These are phyloP conservation scores for Tuber brumale DNA, from an alignment of 495 filamentous ascomycete species.

Conservation along the genomic window DNA sequence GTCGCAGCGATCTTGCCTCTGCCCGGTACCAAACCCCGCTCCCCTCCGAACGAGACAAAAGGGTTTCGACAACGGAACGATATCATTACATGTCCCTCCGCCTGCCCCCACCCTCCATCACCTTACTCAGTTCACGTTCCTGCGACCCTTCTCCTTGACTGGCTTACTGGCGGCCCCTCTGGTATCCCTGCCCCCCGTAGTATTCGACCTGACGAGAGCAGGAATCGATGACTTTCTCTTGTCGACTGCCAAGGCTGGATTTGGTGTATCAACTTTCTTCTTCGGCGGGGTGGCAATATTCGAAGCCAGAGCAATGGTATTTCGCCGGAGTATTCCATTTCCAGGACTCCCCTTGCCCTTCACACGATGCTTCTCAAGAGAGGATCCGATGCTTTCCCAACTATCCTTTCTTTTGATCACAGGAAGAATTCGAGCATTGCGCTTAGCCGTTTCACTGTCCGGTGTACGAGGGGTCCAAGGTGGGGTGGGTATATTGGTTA, in stretches of 20 bases:
- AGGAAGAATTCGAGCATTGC: neutral
- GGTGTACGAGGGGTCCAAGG: neutral
- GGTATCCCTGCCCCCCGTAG: constrained; percentile 21
- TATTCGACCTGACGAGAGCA: constrained; percentile 20
- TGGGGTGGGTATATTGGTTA: neutral
- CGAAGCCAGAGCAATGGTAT: neutral
- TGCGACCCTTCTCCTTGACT: neutral
- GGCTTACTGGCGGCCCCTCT: constrained; percentile 12
- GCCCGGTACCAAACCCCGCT: neutral
- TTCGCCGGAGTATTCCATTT: neutral
- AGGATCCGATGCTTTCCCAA: neutral
- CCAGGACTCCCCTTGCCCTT: neutral
- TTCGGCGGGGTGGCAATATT: neutral
- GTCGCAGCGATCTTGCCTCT: neutral
- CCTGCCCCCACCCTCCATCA: neutral
- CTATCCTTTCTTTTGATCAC: constrained; percentile 3
- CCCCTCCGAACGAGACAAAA: neutral
- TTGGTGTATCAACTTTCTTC: neutral
- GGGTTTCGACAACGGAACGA: neutral
- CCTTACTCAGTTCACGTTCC: neutral
- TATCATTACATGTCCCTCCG: neutral
- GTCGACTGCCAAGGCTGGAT: neutral
- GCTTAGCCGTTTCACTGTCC: neutral
- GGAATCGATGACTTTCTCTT: constrained; percentile 17
- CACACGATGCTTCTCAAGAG: neutral